Conservation (phyloP, 345 rosid species). For the Capsella bursapastoris region DNA sequence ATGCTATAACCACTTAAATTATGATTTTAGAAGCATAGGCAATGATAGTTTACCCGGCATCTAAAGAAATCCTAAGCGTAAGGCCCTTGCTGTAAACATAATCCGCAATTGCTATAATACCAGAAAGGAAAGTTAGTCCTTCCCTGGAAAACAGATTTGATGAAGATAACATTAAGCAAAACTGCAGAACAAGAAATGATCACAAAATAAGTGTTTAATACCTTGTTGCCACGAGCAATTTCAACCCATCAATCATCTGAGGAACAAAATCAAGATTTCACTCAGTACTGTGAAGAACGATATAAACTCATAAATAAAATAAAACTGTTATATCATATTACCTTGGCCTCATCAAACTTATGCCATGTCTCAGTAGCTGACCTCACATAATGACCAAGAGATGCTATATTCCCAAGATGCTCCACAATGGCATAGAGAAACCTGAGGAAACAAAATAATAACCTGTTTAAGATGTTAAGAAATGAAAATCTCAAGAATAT, state of each 20-base stretch:
- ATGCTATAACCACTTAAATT: no score
- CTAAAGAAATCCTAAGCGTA: conserved; percentile 83
- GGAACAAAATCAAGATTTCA: conserved; percentile 32
- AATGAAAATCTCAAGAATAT: no score
- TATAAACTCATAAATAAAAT: background rate
- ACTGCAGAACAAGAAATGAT: conserved; percentile 5
- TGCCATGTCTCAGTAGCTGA: no score
- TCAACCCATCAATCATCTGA: conserved; percentile 98
- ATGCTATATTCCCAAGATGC: no score
- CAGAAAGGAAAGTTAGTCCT: no score
- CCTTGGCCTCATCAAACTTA: no score
- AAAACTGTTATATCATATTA: no score
- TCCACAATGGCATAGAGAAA: no score
- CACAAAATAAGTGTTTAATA: conserved; percentile 26
- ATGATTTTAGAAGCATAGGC: no score
- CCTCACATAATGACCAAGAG: no score
- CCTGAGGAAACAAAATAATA: no score
- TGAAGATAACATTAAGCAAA: background rate
- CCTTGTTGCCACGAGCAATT: conserved; percentile 68
- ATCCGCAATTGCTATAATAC: conserved; percentile 66
- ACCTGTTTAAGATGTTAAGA: no score
- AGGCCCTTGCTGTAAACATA: conserved; percentile 75
- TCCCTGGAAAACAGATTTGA: conserved; percentile 55
- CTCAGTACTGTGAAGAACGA: conserved; percentile 3
- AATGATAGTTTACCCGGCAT: conserved; percentile 67